phyloP scores from a whole-genome alignment of 257 asterid genomes.

The Phtheirospermum japonicum region DNA sequence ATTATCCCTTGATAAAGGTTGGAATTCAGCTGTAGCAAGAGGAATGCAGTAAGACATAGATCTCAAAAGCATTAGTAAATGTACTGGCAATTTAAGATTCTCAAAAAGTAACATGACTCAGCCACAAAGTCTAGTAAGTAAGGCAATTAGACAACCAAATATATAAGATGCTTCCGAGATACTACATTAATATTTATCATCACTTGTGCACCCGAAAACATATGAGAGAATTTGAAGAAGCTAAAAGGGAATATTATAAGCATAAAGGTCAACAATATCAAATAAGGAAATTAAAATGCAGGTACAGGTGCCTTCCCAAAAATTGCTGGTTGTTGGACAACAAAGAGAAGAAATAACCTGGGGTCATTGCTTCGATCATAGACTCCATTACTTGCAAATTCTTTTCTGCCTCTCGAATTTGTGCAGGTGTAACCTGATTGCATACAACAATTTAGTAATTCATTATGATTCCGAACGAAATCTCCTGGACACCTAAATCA shows the following conservation, averaged over 20 bases:
- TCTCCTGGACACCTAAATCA: conserved; percentile 14
- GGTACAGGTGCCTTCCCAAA: conserved; percentile 1
- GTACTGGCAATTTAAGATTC: conserved; percentile 7
- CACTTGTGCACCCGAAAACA: not conserved
- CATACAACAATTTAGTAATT: conserved; percentile 27
- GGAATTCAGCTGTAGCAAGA: conserved; percentile 11
- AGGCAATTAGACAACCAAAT: conserved; percentile 20
- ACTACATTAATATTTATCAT: conserved; percentile 5
- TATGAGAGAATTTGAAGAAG: not conserved
- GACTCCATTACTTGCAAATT: conserved; percentile 81
- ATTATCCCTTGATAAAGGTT: no score
- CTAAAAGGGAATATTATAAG: conserved; percentile 3
- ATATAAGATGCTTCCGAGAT: conserved; percentile 19
- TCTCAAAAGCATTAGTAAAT: conserved; percentile 16
- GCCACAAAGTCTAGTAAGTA: not conserved
- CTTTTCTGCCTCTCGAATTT: conserved; percentile 96
- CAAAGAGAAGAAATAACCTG: conserved; percentile 45
- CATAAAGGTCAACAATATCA: not conserved
- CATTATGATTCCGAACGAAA: conserved; percentile 24
- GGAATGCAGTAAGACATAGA: not conserved
- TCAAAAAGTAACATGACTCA: conserved; percentile 8
- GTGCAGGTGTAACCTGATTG: conserved; percentile 94
- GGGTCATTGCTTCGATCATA: conserved; percentile 94
- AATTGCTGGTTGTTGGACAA: not conserved
- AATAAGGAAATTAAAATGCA: conserved; percentile 16